Evolutionary conservation across 306 rosid genomes (phyloP).

Genomic region (Cicer bijugum): DNA sequence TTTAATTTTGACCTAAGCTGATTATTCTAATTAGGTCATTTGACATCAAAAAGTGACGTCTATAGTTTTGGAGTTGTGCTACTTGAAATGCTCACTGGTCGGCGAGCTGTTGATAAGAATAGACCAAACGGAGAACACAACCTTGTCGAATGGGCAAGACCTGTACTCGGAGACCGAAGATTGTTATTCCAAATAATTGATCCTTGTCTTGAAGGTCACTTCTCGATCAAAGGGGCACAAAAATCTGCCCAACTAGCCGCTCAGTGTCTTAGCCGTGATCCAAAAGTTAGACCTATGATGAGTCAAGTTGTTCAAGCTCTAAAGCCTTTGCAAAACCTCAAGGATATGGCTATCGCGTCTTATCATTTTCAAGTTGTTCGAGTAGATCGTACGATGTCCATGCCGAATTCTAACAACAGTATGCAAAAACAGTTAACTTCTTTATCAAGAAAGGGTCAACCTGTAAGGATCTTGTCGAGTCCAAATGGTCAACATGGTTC

Average conservation of each 20-base stretch:
- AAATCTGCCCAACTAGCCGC: slow-evolving; percentile 74
- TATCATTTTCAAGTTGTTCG: slow-evolving; percentile 67
- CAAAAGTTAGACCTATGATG: slow-evolving; percentile 86
- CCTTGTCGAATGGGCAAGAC: slow-evolving; percentile 93
- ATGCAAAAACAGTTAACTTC: slow-evolving; percentile 64
- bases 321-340: slow-evolving; percentile 77
- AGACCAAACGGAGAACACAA: slow-evolving; percentile 94
- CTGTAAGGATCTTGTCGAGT: slow-evolving; percentile 66
- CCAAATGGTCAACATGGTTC: slow-evolving; percentile 72
- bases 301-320: slow-evolving; percentile 78
- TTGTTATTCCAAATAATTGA: slow-evolving; percentile 73
- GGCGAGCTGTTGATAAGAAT: slow-evolving; percentile 84
- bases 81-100: slow-evolving; percentile 88
- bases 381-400: slow-evolving; percentile 68
- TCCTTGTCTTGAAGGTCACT: slow-evolving; percentile 94
- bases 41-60: slow-evolving; percentile 89
- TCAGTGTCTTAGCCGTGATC: slow-evolving; percentile 88
- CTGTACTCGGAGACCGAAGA: slow-evolving; percentile 79
- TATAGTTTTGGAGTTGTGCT: slow-evolving; percentile 95
- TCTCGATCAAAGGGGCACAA: slow-evolving; percentile 85
- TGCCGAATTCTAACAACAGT: slow-evolving; percentile 62
- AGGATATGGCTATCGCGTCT: slow-evolving; percentile 87
- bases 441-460: slow-evolving; percentile 67
- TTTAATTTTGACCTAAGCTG: slow-evolving; percentile 41
- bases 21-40: slow-evolving; percentile 63